Evolutionary conservation across 2,329 filamentous ascomycete genomes (phyloP), one percentile per base, ranked within the genome.

Genomic region (Pseudogymnoascus sp.): DNA sequence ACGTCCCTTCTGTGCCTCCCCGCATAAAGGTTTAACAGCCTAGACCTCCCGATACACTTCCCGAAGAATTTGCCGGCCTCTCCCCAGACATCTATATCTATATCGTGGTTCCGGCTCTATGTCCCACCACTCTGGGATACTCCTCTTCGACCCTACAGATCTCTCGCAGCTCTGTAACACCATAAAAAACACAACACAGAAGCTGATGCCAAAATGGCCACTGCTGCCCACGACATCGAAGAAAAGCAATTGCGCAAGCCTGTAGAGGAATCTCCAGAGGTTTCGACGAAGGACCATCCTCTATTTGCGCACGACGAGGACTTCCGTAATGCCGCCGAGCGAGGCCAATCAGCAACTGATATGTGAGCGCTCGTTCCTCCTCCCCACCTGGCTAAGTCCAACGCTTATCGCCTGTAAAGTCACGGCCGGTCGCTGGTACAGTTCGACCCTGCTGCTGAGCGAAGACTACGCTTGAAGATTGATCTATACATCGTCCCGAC

Each of bases 401-500:
- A 59, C 37, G n/a, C 31, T 59, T 10, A 59, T 31, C 21, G n/a
- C 16, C 21, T 37, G 3, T 59, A 3, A 59, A 80, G 78, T 67
- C 79, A 83, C 70, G 81, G 82, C 19, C 72, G 78, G 29, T 70
- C 82, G 0, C 74, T 83, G 2, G 72, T 84, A 11, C 67, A 77
- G n/a, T 83, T 86, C 67, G 85, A 88, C 67, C 75, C 77, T 2
- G 77, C 74, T 29, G 84, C 82, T 1, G 87, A 89, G 70, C 72
- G 78, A 6, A 80, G 77, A 61, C 76, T 90, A 24, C 78, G 85
- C 6, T 74, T 76, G 69, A 90, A 90, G 72, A 85, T 90, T 59
- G 87, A 90, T 68, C 68, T 88, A 5, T 82, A 78, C 68, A 82
- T 89, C 50, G 77, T 90, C 0, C 87, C 88, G 0, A 88, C 84